These are phyloP conservation scores for Solanum dulcamara DNA, from an alignment of 257 asterid genomes.

Conservation along the genomic window DNA sequence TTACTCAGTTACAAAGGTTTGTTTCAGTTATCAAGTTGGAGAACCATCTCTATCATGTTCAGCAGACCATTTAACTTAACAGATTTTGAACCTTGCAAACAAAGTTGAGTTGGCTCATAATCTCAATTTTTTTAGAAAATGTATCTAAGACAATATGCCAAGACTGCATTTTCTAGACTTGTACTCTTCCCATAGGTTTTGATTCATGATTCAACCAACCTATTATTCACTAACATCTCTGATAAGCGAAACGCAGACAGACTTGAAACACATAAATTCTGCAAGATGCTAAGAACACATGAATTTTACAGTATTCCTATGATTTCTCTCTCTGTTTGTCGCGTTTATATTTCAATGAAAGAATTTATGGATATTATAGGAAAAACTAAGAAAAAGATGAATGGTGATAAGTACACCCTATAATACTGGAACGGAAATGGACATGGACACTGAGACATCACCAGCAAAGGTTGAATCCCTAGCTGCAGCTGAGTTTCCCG, in stretches of 20 bases:
- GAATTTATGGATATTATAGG: constrained; percentile 17
- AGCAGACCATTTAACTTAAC: background rate
- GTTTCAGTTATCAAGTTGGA: background rate
- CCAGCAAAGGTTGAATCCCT: constrained; percentile 50
- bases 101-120: background rate
- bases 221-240: background rate
- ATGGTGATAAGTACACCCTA: constrained; percentile 20
- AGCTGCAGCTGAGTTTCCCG: constrained; percentile 33
- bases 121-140: background rate
- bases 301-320: constrained; percentile 8
- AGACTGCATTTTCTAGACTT: background rate
- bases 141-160: background rate
- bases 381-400: constrained; percentile 15
- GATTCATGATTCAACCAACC: background rate
- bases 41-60: background rate
- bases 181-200: background rate
- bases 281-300: constrained; percentile 3
- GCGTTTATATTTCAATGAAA: constrained; percentile 26
- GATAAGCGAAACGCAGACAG: background rate
- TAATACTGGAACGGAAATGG: constrained; percentile 74
- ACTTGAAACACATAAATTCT: background rate
- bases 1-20: background rate
- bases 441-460: constrained; percentile 47
- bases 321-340: constrained; percentile 14
- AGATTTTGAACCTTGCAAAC: background rate